These are phyloP conservation scores for Oropetium thomaeum DNA, from an alignment of 176 grass and related monocot genomes.

Conservation along the genomic window DNA sequence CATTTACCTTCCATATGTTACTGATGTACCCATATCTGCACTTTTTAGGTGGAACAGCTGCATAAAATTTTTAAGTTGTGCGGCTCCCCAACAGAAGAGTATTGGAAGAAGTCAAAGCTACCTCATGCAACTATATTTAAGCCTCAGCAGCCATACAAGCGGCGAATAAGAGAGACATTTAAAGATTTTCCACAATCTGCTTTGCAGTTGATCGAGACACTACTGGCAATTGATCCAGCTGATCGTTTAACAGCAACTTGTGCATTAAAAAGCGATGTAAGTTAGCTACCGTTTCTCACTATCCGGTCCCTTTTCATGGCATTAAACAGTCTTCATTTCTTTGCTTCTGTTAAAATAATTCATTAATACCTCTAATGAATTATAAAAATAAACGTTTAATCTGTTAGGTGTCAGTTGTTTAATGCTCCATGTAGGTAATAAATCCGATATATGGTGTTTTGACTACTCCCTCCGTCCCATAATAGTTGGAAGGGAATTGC, in stretches of 20 bases:
- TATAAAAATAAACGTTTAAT: background rate
- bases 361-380: background rate
- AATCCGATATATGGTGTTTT: conserved; percentile 17
- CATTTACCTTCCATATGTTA: conserved; percentile 17
- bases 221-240: conserved; percentile 76
- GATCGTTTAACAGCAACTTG: conserved; percentile 66
- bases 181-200: conserved; percentile 79
- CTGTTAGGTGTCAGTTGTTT: background rate
- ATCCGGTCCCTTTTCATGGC: conserved; percentile 12
- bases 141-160: conserved; percentile 81
- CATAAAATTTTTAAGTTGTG: conserved; percentile 93
- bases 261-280: conserved; percentile 78
- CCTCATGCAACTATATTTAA: conserved; percentile 88
- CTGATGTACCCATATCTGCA: conserved; percentile 29
- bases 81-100: conserved; percentile 80
- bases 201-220: conserved; percentile 68
- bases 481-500: no score
- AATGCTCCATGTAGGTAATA: conserved; percentile 6
- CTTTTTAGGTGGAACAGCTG: conserved; percentile 76
- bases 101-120: conserved; percentile 80
- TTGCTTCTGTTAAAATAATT: conserved; percentile 1
- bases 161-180: conserved; percentile 63
- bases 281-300: conserved; percentile 31
- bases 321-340: background rate
- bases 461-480: no score